These are phyloP conservation scores for Boletus speciosus DNA, from an alignment of 768 basidiomycete genomes.

Conservation along the genomic window DNA sequence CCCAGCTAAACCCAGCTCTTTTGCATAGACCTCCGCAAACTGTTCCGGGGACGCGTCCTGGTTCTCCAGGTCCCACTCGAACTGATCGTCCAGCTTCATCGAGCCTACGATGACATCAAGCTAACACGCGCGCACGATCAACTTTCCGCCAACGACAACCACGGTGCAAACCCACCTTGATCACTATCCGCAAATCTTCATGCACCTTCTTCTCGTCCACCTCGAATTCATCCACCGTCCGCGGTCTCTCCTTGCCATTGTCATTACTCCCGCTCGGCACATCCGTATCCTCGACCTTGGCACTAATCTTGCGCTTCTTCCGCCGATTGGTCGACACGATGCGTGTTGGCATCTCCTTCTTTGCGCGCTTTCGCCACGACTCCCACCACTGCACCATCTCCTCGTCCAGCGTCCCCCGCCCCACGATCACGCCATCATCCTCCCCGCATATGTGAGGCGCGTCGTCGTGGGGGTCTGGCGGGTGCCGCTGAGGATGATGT, in stretches of 20 bases:
- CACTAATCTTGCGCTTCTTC: constrained; percentile 42
- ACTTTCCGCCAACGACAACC: neutral
- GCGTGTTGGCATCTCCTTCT: constrained; percentile 29
- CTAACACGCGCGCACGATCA: constrained; percentile 38
- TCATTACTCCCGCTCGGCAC: constrained; percentile 24
- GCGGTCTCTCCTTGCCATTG: constrained; percentile 41
- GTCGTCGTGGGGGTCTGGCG: constrained; percentile 25
- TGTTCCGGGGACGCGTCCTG: constrained; percentile 80
- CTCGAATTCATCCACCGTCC: constrained; percentile 58
- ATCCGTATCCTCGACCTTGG: constrained; percentile 24
- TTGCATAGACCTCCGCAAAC: constrained; percentile 83
- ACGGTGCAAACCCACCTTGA: constrained; percentile 62
- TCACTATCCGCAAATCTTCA: constrained; percentile 88
- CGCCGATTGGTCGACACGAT: constrained; percentile 31
- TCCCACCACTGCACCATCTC: constrained; percentile 64
- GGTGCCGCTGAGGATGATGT: constrained; percentile 11
- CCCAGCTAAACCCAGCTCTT: constrained; percentile 83
- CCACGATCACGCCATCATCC: constrained; percentile 20
- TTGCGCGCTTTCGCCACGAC: constrained; percentile 57
- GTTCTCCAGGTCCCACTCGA: constrained; percentile 96
- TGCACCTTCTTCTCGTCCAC: constrained; percentile 61
- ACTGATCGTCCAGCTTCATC: constrained; percentile 92
- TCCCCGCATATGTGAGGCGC: constrained; percentile 13
- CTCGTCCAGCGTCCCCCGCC: constrained; percentile 46
- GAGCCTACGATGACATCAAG: constrained; percentile 93